Evolutionary conservation across 108 stramenopile species (phyloP), one percentile per base, ranked within the genome.

Genomic region (Cyclostephanos tholiformis): DNA sequence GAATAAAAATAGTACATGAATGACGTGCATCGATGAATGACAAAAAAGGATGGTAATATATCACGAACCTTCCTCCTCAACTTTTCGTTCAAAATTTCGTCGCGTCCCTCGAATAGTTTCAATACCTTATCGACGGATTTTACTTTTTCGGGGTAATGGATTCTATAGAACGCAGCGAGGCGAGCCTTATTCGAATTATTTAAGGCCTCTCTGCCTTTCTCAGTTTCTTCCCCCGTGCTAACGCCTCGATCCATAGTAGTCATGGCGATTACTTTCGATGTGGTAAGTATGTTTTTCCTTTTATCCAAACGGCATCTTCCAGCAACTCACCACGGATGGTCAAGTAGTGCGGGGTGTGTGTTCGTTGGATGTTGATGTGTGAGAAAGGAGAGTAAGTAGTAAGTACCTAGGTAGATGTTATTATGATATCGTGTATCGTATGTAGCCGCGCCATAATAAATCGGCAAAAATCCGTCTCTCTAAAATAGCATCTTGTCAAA

Each of bases 161-260:
- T 86, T 13, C 89, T 83, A 59, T 95, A 95, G 69, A 86, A 95
- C 7, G 88, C 88, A 22, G 86, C 86, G 26, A 95, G 80, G 12
- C 89, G 76, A 41, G 87, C 90, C 59, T 87, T 84, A 13, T 79
- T 89, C 56, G 89, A 59, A 26, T 87, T 82, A 46, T 70, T 48
- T 22, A 86, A 76, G 11, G 84, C 82, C 74, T 90, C 88, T 7
- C 85, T 83, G 16, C 79, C 74, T 27, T 87, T 86, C 23, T 75
- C 67, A 27, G 90, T 66, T 88, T 85, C 38, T 77, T 80, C 29
- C 86, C 87, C 64, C 83, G 71, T 27, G 85, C 88, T 51, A 64
- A 83, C 65, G 82, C 81, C 30, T 92, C 80, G 44, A 46, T 46
- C 44, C 44, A 46, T 41, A 10, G 32, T 32, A 4, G 2, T 32